Percentiles rank a stretch among this genome's conserved stretches.
These are phyloP conservation scores for Lagenidium giganteum DNA, from an alignment of 352 stramenopile species.

Conservation along the genomic window DNA sequence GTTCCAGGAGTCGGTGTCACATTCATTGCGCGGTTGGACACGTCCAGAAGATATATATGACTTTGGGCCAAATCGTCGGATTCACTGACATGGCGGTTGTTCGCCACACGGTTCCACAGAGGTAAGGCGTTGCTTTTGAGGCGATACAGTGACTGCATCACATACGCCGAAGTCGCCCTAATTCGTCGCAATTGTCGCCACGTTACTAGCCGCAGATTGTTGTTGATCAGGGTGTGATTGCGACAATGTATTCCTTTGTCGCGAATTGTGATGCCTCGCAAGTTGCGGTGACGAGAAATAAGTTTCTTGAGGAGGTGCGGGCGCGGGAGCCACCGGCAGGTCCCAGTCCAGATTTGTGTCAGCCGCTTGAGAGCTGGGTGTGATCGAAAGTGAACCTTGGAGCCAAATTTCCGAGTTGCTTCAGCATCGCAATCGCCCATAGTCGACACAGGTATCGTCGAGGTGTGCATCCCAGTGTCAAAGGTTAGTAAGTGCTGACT, in stretches of 20 bases:
- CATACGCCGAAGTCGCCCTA: neutral
- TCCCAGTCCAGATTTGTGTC: neutral
- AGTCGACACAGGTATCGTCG: no score
- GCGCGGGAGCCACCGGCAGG: neutral
- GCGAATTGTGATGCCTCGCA: neutral
- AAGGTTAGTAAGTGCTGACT: no score
- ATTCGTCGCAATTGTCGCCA: neutral
- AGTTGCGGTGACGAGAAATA: no score
- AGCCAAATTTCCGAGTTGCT: no score
- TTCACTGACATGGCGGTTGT: neutral
- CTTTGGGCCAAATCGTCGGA: neutral
- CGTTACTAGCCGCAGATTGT: neutral
- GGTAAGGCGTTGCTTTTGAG: slow-evolving; percentile 1
- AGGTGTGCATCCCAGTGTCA: no score
- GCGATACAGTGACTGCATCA: neutral
- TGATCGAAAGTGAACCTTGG: no score
- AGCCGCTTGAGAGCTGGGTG: neutral
- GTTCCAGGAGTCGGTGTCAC: no score
- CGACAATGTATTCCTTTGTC: neutral
- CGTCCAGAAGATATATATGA: neutral
- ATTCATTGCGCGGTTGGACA: neutral
- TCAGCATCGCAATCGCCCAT: no score
- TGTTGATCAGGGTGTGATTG: no score
- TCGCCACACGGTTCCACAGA: neutral
- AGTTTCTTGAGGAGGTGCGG: neutral